Percentiles rank a stretch among this genome's conserved stretches.
Evolutionary conservation across 179 eudicot genomes (phyloP).

Genomic region (Spergularia azorica): DNA sequence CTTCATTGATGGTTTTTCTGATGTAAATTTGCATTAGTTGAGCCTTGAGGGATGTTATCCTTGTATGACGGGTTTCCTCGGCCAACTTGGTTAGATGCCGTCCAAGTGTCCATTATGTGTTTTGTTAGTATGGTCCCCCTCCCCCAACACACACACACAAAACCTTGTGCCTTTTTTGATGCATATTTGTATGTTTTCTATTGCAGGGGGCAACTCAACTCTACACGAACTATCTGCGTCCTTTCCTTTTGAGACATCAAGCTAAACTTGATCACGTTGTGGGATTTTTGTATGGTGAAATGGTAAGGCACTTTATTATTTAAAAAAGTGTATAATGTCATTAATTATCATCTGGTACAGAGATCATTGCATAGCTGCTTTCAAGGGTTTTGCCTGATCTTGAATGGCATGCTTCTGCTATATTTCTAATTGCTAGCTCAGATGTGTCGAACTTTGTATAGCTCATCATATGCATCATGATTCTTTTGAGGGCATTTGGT

Average conservation of each 20-base stretch:
- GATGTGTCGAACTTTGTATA: no score
- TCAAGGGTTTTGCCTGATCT: not conserved
- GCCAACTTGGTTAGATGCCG: not conserved
- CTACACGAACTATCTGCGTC: slow-evolving; percentile 71
- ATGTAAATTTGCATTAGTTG: not conserved
- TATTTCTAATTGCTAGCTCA: not conserved
- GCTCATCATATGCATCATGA: no score
- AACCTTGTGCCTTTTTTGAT: no score
- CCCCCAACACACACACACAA: no score
- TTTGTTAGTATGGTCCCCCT: no score
- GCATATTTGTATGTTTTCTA: slow-evolving; percentile 5
- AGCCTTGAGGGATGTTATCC: not conserved
- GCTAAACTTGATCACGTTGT: slow-evolving; percentile 66
- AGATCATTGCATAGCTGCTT: not conserved
- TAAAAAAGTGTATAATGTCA: not conserved
- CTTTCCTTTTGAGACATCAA: slow-evolving; percentile 83
- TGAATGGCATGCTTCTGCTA: not conserved
- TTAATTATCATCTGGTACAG: not conserved
- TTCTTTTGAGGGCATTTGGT: no score
- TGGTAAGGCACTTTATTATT: slow-evolving; percentile 44
- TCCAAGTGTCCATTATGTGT: not conserved
- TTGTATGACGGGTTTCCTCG: not conserved
- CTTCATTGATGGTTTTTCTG: not conserved
- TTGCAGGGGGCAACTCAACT: slow-evolving; percentile 83
- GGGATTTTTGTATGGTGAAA: slow-evolving; percentile 57